Base-by-base conservation (phyloP, 441 rosid genomes). In the Gossypium lobatum region DNA sequence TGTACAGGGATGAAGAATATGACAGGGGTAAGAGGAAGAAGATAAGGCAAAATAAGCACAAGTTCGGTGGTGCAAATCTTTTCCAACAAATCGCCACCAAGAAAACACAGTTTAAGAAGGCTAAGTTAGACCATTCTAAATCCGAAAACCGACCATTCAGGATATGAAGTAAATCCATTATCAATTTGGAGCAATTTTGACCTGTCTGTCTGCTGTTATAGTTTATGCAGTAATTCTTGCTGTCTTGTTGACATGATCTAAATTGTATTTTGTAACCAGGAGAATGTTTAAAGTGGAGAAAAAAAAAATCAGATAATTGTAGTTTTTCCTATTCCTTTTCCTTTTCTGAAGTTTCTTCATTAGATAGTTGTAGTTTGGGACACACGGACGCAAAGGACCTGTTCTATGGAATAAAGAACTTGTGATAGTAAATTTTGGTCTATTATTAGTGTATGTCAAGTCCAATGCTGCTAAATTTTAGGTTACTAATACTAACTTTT, bases 11-110 rank as follows among this genome's bases (percentile, higher is more conserved):
- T 71, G 97, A 89, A 79, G 97, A 91, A 80, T 95, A 93, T 68
- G 99, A 95, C 75, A 82, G 79, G 25, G 99, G 99, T 4, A 95
- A 82, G 89, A 86, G 89, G 81, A 95, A 89, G 89, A 93, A 93
- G 85, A 75, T 86, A 31, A 88, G 86, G 80, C 72, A 45, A 0
- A 75, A 81, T 14, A 82, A 77, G 78, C 84, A 83, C 26, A 57
- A 67, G 37, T 85, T 86, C 59, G 86, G 75, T 3, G 93, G 93
- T 46, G 87, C 87, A 42, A 93, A 91, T 85, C 89, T 72, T 55
- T 95, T 95, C 90, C 99, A 93, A 81, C 82, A 78, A 81, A 6
- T 88, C 9, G 88, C 93, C 1, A 70, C 83, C 4, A 79, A 83
- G 83, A 89, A 85, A 79, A 60, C 61, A 53, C 78, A 79, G 17